Conservation (phyloP, 805 yeast species). For the Saccharomycopsis fibuligera region DNA sequence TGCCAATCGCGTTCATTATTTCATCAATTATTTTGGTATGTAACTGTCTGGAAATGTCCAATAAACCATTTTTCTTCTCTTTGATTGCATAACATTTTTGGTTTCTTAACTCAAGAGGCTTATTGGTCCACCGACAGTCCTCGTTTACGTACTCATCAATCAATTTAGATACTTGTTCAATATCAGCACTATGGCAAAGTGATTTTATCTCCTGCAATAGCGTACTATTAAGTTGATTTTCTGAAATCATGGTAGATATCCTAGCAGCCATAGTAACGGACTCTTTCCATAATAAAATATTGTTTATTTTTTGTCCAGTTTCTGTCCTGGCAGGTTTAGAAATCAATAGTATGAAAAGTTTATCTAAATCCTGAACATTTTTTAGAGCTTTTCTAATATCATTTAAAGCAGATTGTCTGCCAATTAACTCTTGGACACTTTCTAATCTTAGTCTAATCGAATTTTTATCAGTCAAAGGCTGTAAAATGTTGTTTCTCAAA, state of each 20-base stretch:
- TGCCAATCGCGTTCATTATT: no score
- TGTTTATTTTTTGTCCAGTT: conserved; percentile 33
- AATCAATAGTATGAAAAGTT: conserved; percentile 29
- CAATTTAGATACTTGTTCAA: conserved; percentile 16
- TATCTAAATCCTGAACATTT: conserved; percentile 35
- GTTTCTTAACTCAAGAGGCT: conserved; percentile 30
- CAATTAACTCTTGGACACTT: conserved; percentile 33
- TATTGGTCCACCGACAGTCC: conserved; percentile 37
- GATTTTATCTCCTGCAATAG: conserved; percentile 28
- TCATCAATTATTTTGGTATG: conserved; percentile 34
- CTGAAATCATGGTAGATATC: conserved; percentile 15
- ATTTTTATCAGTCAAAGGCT: conserved; percentile 36
- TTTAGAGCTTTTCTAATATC: conserved; percentile 25
- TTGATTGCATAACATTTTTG: conserved; percentile 17
- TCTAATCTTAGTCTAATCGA: conserved; percentile 33
- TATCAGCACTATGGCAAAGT: conserved; percentile 26
- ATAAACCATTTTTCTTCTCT: conserved; percentile 38
- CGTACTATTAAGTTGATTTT: conserved; percentile 21
- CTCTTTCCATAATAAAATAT: conserved; percentile 35
- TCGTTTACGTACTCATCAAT: conserved; percentile 35
- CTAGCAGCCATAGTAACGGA: conserved; percentile 25
- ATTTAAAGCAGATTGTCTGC: conserved; percentile 20
- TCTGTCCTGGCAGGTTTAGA: not conserved
- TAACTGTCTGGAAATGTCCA: conserved; percentile 38
- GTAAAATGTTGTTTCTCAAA: conserved; percentile 38